phyloP scores from a whole-genome alignment of 163 green algal genomes.

The Coccomyxa subellipsoidea region DNA sequence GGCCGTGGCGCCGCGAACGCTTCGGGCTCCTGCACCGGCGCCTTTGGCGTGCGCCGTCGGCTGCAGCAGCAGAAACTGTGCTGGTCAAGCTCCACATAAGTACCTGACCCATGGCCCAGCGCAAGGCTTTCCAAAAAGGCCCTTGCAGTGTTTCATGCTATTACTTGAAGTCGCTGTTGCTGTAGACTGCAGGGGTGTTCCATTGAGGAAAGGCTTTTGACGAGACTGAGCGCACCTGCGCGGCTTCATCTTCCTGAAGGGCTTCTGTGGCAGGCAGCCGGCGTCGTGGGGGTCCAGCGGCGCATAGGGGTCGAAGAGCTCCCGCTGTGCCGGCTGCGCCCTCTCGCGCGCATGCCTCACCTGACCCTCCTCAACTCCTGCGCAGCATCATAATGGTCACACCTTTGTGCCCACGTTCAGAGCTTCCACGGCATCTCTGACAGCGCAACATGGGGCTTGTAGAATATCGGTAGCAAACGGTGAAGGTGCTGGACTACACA shows the following conservation, averaged over 20 bases:
- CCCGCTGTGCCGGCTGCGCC: background rate
- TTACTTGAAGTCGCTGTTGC: no score
- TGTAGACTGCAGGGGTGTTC: no score
- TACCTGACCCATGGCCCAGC: no score
- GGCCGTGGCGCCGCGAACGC: conserved; percentile 1
- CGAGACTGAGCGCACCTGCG: background rate
- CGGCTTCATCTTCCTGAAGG: conserved; percentile 32
- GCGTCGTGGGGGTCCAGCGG: conserved; percentile 56
- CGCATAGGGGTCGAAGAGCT: conserved; percentile 62
- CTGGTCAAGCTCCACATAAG: no score
- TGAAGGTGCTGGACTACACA: background rate
- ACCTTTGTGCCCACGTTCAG: background rate
- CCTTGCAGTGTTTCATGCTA: background rate
- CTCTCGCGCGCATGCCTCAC: background rate
- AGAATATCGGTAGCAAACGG: background rate
- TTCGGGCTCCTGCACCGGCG: background rate
- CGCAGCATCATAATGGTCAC: background rate
- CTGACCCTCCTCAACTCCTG: background rate
- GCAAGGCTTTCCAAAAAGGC: background rate
- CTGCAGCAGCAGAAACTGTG: background rate
- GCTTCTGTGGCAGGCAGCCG: conserved; percentile 47
- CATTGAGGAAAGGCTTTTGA: no score
- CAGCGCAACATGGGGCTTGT: background rate
- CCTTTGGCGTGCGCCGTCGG: background rate
- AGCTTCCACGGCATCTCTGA: background rate